Evolutionary conservation across 2,329 filamentous ascomycete genomes (phyloP).

Genomic region (Sphaerulina vaccinii): DNA sequence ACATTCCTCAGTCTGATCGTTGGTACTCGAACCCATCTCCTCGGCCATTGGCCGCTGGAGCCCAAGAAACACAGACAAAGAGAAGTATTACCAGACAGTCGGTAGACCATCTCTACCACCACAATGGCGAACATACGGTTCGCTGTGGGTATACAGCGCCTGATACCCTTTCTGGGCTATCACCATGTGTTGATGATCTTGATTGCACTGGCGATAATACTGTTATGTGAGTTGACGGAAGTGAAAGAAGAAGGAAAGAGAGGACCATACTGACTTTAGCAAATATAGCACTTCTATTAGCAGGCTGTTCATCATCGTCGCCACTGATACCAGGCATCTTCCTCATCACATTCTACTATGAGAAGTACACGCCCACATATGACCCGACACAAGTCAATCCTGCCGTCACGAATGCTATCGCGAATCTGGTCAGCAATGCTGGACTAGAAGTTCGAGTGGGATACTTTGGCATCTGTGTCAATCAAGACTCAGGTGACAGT

Average conservation of each 20-base stretch:
- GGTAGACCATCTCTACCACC: slow-evolving; percentile 38
- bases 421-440: slow-evolving; percentile 83
- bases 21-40: slow-evolving; percentile 27
- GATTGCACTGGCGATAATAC: slow-evolving; percentile 88
- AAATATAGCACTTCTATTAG: slow-evolving; percentile 74
- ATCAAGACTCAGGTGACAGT: slow-evolving; percentile 74
- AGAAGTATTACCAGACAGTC: slow-evolving; percentile 30
- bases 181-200: slow-evolving; percentile 95
- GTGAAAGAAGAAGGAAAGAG: not conserved
- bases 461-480: slow-evolving; percentile 97
- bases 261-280: slow-evolving; percentile 15
- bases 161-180: slow-evolving; percentile 65
- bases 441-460: slow-evolving; percentile 87
- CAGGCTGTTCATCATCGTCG: slow-evolving; percentile 94
- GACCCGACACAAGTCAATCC: slow-evolving; percentile 88
- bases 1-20: slow-evolving; percentile 21
- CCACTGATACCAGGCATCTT: slow-evolving; percentile 94
- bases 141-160: slow-evolving; percentile 53
- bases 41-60: slow-evolving; percentile 29
- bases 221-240: slow-evolving; percentile 70
- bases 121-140: slow-evolving; percentile 51
- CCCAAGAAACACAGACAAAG: slow-evolving; percentile 4
- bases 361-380: slow-evolving; percentile 77
- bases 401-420: slow-evolving; percentile 77
- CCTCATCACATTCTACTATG: slow-evolving; percentile 96